phyloP scores from a whole-genome alignment of 1,284 basidiomycete species.

The Austroboletus olivaceoglutinosus region DNA sequence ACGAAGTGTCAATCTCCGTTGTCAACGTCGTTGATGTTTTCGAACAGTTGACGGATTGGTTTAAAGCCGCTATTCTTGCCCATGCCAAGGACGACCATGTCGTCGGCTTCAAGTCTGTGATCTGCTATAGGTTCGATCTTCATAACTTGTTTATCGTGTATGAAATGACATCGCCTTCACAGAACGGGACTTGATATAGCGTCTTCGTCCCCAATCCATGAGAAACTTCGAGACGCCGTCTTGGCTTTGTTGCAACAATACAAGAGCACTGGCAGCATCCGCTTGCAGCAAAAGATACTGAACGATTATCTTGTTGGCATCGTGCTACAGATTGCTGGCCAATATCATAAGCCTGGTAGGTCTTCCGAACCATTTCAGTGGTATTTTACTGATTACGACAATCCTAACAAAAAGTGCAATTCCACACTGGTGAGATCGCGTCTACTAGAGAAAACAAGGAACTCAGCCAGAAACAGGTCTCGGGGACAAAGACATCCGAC shows the following conservation, averaged over 20 bases:
- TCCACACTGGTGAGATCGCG: slow-evolving; percentile 55
- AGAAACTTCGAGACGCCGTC: slow-evolving; percentile 34
- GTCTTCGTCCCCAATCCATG: slow-evolving; percentile 15
- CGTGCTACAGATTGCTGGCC: slow-evolving; percentile 50
- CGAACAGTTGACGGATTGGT: slow-evolving; percentile 33
- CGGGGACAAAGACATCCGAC: slow-evolving; percentile 68
- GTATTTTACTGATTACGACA: not conserved
- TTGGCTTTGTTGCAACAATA: slow-evolving; percentile 31
- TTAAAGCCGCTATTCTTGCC: slow-evolving; percentile 35
- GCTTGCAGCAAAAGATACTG: slow-evolving; percentile 58
- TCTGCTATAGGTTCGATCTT: slow-evolving; percentile 51
- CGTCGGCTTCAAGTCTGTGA: slow-evolving; percentile 72
- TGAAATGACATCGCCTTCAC: not conserved
- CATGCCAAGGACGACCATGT: slow-evolving; percentile 47
- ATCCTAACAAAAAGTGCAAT: slow-evolving; percentile 56
- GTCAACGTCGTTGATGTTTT: slow-evolving; percentile 27
- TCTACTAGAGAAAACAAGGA: not conserved
- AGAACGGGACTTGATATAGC: slow-evolving; percentile 62
- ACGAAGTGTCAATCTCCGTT: slow-evolving; percentile 14
- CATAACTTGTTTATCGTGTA: not conserved
- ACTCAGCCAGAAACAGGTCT: slow-evolving; percentile 39
- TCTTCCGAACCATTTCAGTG: not conserved
- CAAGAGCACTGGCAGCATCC: slow-evolving; percentile 37
- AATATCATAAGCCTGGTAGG: slow-evolving; percentile 56
- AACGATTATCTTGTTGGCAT: slow-evolving; percentile 67